Evolutionary conservation across 345 rosid genomes (phyloP).

Genomic region (Hibiscus tridactylites): DNA sequence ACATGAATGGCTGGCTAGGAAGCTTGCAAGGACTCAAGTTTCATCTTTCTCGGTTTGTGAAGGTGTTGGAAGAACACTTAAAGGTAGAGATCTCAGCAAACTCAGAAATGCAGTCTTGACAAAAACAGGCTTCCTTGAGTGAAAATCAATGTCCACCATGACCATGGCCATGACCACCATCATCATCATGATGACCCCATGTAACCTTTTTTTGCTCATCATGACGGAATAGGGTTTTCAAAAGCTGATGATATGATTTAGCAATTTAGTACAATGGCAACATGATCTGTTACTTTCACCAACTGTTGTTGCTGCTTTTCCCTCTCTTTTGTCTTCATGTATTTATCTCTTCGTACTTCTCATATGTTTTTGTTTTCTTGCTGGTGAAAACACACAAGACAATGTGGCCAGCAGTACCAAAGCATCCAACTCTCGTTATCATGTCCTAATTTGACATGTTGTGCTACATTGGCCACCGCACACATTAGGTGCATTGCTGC

Average conservation of each 20-base stretch:
- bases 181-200: no score
- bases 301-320: neutral
- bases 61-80: slow-evolving; percentile 90
- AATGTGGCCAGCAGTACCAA: neutral
- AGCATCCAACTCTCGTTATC: neutral
- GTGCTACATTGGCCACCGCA: neutral
- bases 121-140: slow-evolving; percentile 90
- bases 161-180: neutral
- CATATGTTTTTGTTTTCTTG: neutral
- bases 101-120: slow-evolving; percentile 80
- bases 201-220: no score
- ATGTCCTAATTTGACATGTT: slow-evolving; percentile 1
- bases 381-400: neutral
- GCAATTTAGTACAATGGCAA: neutral
- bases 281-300: neutral
- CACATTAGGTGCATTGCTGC: neutral
- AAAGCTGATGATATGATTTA: neutral
- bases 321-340: neutral
- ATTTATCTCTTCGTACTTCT: neutral
- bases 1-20: slow-evolving; percentile 91
- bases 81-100: slow-evolving; percentile 95
- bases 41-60: slow-evolving; percentile 88
- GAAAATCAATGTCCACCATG: neutral
- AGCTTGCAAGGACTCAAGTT: slow-evolving; percentile 66
- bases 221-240: no score